Evolutionary conservation across 1,284 basidiomycete species (phyloP).

Genomic region (Xerocomus nothofagi): DNA sequence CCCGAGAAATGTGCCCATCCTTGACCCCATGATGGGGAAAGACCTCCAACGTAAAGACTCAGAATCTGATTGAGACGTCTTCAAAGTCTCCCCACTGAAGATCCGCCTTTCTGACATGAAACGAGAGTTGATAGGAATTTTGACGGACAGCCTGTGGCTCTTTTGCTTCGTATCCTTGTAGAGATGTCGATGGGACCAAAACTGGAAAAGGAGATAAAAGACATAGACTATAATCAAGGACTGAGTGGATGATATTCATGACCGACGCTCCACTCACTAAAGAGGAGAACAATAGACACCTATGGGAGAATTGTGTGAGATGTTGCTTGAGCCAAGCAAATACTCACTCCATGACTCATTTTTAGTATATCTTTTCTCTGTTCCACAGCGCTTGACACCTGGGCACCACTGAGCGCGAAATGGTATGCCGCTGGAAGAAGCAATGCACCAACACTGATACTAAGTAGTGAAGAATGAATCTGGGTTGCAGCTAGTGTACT

Average conservation of each 20-base stretch:
- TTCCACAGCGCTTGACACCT: conserved; percentile 33
- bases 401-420: conserved; percentile 52
- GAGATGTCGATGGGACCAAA: conserved; percentile 84
- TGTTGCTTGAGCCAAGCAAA: not conserved
- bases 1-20: conserved; percentile 6
- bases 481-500: conserved; percentile 63
- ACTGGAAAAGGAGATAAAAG: conserved; percentile 81
- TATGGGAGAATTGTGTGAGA: conserved; percentile 24
- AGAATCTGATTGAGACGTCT: conserved; percentile 25
- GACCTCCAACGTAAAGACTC: conserved; percentile 18
- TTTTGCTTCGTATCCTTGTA: conserved; percentile 61
- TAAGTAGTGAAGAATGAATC: conserved; percentile 80
- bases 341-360: conserved; percentile 82
- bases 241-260: conserved; percentile 5
- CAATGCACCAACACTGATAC: conserved; percentile 76
- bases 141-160: conserved; percentile 42
- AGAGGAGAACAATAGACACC: conserved; percentile 70
- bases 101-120: conserved; percentile 29
- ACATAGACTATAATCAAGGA: conserved; percentile 54
- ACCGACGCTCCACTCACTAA: conserved; percentile 47
- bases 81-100: conserved; percentile 26
- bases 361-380: conserved; percentile 63
- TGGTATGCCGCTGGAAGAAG: conserved; percentile 80
- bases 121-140: conserved; percentile 35
- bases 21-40: conserved; percentile 14